Evolutionary conservation across 208 protist genomes (phyloP).

Genomic region (Wallacemonas rigidus): DNA sequence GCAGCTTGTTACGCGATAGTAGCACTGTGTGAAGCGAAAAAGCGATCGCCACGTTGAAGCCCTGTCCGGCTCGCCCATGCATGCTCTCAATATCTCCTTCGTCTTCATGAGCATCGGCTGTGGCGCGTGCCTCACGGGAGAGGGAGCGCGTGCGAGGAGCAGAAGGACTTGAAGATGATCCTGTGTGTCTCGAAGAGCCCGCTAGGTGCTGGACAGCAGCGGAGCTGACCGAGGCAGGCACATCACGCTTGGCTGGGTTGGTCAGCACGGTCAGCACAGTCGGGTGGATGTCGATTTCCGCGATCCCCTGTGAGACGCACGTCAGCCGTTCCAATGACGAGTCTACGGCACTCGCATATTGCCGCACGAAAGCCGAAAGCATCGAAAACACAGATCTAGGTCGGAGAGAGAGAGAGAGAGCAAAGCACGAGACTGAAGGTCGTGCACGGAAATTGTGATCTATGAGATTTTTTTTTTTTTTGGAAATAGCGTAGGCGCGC

Average conservation of each 20-base stretch:
- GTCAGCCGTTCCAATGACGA: constrained; percentile 69
- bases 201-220: neutral
- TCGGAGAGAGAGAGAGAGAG: neutral
- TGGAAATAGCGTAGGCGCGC: too few species aligned
- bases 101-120: too few species aligned
- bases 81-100: neutral
- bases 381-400: neutral
- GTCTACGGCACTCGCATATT: constrained; percentile 50
- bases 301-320: constrained; percentile 60
- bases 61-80: neutral
- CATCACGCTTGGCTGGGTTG: constrained; percentile 26
- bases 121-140: too few species aligned
- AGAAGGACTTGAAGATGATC: too few species aligned
- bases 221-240: constrained; percentile 22
- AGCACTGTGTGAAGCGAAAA: constrained; percentile 77
- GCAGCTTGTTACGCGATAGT: constrained; percentile 77
- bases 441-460: too few species aligned
- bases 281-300: constrained; percentile 75
- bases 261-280: constrained; percentile 54
- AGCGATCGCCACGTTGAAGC: constrained; percentile 66
- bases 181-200: too few species aligned
- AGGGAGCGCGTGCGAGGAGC: too few species aligned
- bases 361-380: constrained; percentile 51
- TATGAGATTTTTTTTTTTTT: too few species aligned
- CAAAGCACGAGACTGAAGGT: too few species aligned